phyloP scores from a whole-genome alignment of 495 filamentous ascomycete species.

The Penicillium parvum region DNA sequence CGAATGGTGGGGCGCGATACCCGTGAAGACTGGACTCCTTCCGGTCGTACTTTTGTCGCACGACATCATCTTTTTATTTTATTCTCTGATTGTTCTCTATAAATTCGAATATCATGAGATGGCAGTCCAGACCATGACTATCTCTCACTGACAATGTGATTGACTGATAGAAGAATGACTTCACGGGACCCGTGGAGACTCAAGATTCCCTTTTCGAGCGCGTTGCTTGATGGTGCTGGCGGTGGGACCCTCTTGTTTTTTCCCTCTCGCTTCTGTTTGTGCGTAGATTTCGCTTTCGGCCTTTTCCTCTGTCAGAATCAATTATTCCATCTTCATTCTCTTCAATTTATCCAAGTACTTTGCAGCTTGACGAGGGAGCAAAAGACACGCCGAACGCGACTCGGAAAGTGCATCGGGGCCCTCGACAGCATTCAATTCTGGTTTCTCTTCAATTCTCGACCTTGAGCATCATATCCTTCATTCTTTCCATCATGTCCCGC shows the following conservation, averaged over 20 bases:
- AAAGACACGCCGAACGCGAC: no score
- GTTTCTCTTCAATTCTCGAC: no score
- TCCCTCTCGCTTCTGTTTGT: no score
- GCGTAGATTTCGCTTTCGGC: constrained; percentile 6
- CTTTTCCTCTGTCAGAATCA: background rate
- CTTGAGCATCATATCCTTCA: constrained; percentile 12
- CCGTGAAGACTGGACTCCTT: no score
- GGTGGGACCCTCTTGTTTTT: constrained; percentile 13
- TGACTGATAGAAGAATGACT: background rate
- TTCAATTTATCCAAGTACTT: no score
- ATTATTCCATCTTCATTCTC: background rate
- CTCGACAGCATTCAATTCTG: no score
- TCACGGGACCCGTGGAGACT: constrained; percentile 17
- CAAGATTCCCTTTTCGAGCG: constrained; percentile 28
- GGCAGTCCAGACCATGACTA: background rate
- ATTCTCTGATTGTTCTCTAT: no score
- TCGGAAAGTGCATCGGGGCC: background rate
- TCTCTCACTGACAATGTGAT: background rate
- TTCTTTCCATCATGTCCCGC: constrained; percentile 35
- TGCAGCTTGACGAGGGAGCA: no score
- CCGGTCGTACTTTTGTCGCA: background rate
- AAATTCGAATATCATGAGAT: no score
- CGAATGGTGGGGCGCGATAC: constrained; percentile 4
- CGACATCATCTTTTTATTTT: no score
- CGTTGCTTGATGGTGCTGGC: constrained; percentile 17